phyloP scores from a whole-genome alignment of 2,329 filamentous ascomycete species.

The Trichoderma lentiforme region DNA sequence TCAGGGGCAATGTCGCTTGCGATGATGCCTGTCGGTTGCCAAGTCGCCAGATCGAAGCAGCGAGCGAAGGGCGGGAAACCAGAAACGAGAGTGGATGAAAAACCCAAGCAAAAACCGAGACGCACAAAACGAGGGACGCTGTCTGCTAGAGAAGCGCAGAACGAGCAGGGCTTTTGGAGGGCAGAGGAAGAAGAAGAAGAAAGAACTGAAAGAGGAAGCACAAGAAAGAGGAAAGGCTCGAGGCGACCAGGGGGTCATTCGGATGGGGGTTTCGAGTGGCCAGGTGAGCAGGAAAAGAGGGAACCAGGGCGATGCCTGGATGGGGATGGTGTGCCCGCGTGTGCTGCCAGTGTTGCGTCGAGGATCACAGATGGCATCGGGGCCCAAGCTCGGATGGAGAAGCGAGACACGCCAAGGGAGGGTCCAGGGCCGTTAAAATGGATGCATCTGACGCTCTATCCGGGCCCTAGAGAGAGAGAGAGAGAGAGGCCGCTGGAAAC shows the following conservation, averaged over 20 bases:
- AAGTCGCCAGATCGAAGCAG: slow-evolving; percentile 8
- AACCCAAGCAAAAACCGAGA: background rate
- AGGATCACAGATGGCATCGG: slow-evolving; percentile 18
- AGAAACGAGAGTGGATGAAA: slow-evolving; percentile 19
- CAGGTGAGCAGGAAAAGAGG: slow-evolving; percentile 16
- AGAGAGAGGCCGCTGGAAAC: background rate
- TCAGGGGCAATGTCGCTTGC: slow-evolving; percentile 12
- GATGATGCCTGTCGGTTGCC: slow-evolving; percentile 7
- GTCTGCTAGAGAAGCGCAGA: slow-evolving; percentile 15
- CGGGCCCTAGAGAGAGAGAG: background rate
- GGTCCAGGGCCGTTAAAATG: background rate
- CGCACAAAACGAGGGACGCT: slow-evolving; percentile 19
- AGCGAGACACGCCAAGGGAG: slow-evolving; percentile 16
- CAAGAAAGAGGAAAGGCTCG: slow-evolving; percentile 13
- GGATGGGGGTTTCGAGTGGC: slow-evolving; percentile 12
- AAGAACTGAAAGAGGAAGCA: background rate
- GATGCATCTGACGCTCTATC: background rate
- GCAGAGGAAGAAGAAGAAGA: background rate
- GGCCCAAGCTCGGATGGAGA: slow-evolving; percentile 18
- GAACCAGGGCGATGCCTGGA: slow-evolving; percentile 11
- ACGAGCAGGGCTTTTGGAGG: background rate
- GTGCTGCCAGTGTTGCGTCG: slow-evolving; percentile 8
- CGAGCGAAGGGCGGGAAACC: background rate
- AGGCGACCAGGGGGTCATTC: slow-evolving; percentile 1
- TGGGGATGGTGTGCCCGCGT: slow-evolving; percentile 17